Conservation (phyloP, 2,329 filamentous ascomycete species). For the Elsinoe australis region DNA sequence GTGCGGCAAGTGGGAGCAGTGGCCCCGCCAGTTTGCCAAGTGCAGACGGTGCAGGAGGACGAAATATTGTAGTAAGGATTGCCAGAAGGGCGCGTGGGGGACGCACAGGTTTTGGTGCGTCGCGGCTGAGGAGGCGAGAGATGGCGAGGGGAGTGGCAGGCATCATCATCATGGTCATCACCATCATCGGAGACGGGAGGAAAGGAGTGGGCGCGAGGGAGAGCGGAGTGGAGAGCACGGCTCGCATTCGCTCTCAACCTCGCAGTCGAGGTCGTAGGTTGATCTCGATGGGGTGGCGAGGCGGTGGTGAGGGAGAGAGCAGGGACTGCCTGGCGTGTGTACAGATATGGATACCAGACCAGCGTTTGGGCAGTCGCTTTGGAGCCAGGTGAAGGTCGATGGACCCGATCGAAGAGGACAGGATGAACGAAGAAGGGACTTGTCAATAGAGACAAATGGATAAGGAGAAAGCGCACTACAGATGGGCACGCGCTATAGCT, state of each 20-base stretch:
- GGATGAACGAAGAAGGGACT: too few relatives aligned
- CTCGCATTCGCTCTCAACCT: too few relatives aligned
- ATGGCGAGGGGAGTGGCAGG: conserved; percentile 18
- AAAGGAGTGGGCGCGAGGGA: background rate
- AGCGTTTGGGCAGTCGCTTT: too few relatives aligned
- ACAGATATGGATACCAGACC: conserved; percentile 11
- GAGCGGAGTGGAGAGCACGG: too few relatives aligned
- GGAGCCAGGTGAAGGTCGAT: too few relatives aligned
- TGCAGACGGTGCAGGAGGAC: conserved; percentile 91
- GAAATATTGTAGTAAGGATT: conserved; percentile 99
- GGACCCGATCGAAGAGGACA: background rate
- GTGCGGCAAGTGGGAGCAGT: conserved; percentile 98
- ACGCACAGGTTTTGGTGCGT: conserved; percentile 98
- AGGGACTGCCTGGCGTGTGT: background rate
- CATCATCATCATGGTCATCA: conserved; percentile 20
- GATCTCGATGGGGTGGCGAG: background rate
- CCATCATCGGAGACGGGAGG: conserved; percentile 15
- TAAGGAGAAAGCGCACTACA: too few relatives aligned
- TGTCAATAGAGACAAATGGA: too few relatives aligned
- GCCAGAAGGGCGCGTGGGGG: conserved; percentile 97
- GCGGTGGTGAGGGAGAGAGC: background rate
- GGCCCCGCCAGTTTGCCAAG: conserved; percentile 92
- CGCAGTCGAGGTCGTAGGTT: conserved; percentile 5
- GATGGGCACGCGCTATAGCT: too few relatives aligned
- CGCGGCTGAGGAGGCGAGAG: conserved; percentile 48